Evolutionary conservation across 108 stramenopile genomes (phyloP), one percentile per base, ranked within the genome.

Genomic region (Conticribra weissflogii): DNA sequence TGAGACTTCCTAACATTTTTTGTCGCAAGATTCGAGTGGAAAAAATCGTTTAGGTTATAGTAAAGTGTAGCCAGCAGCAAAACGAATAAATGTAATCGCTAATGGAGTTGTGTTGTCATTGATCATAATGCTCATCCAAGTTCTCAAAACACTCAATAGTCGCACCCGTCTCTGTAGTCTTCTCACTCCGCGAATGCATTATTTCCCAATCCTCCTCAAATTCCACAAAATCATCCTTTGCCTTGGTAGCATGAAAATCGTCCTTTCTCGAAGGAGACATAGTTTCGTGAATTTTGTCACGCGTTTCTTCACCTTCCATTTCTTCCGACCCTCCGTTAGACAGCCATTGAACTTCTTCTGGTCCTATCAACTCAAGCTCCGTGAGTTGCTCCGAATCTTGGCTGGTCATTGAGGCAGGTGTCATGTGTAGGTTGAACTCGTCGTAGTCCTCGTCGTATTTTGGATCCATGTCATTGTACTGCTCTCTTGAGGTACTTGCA

Each of bases 161-260:
- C 25, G 18, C 41, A 32, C 5, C n/a, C 19, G 27, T 28, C 17
- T 21, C n/a, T 34, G 34, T 33, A 19, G 45, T 32, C 0, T 32
- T 48, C 23, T 31, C n/a, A 22, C 17, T 22, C 30, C n/a, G 47
- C 8, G 36, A 41, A 24, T 71, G 48, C 69, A 55, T 46, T 52
- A 54, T 63, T 50, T 73, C 72, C 62, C 72, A 64, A 33, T 73
- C 62, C 27, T 64, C 61, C 55, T 72, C 71, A 9, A 71, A 34
- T 45, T 56, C 72, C 21, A 27, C 36, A 44, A 55, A 58, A 16
- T 57, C 50, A 22, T 52, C 48, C 24, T 71, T 41, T 3, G 7
- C 18, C 3, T 59, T 30, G 25, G 19, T 0, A 14, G 7, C 3
- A 29, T 18, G 1, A 19, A 15, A 4, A 30, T 33, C n/a, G n/a